Conservation (phyloP, 164 flowering plant genomes). For the Platanus orientalis region DNA sequence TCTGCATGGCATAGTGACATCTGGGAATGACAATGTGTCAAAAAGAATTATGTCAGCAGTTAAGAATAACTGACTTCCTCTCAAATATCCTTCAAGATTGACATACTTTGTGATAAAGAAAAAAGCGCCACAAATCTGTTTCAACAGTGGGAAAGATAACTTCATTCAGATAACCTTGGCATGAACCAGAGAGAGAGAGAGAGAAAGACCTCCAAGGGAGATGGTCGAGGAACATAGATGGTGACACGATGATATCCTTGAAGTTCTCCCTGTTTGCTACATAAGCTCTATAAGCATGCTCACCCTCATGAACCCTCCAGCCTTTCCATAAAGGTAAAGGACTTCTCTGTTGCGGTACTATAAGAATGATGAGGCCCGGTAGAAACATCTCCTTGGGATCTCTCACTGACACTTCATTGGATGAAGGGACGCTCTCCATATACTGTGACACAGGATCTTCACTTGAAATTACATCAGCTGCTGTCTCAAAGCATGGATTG, state of each 20-base stretch:
- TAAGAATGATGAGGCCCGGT: slow-evolving; percentile 70
- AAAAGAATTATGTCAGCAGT: neutral
- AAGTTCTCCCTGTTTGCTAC: slow-evolving; percentile 58
- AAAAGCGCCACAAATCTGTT: neutral
- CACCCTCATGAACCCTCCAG: slow-evolving; percentile 29
- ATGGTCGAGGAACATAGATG: slow-evolving; percentile 86
- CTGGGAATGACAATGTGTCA: slow-evolving; percentile 27
- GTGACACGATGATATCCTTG: slow-evolving; percentile 62
- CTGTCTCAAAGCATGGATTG: slow-evolving; percentile 24
- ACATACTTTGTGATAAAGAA: neutral
- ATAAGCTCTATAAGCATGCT: slow-evolving; percentile 43
- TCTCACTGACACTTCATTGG: slow-evolving; percentile 23
- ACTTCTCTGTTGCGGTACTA: slow-evolving; percentile 39
- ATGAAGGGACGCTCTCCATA: slow-evolving; percentile 36
- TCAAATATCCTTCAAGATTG: too few species aligned
- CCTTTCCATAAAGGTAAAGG: slow-evolving; percentile 34
- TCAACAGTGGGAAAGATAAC: neutral
- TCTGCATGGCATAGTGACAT: slow-evolving; percentile 59
- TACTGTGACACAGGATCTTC: slow-evolving; percentile 47
- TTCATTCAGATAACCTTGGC: neutral
- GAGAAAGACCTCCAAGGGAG: slow-evolving; percentile 76
- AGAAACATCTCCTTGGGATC: slow-evolving; percentile 57
- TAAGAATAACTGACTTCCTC: neutral
- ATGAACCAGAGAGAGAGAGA: neutral
- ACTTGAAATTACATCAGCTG: slow-evolving; percentile 11